Evolutionary conservation across 176 grass and related monocot species (phyloP).

Genomic region (Musa acuminata): DNA sequence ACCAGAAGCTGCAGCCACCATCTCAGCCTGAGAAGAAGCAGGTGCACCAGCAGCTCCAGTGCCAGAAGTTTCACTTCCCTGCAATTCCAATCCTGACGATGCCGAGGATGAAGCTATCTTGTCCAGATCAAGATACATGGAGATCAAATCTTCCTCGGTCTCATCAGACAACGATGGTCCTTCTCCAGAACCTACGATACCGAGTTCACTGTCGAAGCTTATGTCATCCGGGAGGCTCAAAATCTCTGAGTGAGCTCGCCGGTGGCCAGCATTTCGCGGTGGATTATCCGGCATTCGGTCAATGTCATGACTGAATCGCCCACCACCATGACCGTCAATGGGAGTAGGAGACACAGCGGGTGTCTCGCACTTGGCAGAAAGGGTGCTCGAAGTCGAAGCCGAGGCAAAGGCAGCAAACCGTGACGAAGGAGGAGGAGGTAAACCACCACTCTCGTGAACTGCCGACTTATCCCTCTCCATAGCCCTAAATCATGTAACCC

Average conservation of each 20-base stretch:
- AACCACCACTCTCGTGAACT: not conserved
- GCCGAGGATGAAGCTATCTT: constrained; percentile 9
- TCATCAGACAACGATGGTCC: constrained; percentile 11
- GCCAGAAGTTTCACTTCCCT: not conserved
- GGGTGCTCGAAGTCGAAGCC: not conserved
- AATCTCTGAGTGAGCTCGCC: constrained; percentile 71
- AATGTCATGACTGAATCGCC: constrained; percentile 24
- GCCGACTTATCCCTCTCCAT: constrained; percentile 16
- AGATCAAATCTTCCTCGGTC: constrained; percentile 22
- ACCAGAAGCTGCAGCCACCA: constrained; percentile 8
- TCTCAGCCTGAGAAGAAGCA: constrained; percentile 28
- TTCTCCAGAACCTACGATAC: constrained; percentile 36
- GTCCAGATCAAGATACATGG: constrained; percentile 19
- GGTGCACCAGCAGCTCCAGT: constrained; percentile 25
- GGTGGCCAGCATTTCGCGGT: constrained; percentile 38
- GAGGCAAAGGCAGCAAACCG: not conserved
- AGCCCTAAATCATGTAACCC: not conserved
- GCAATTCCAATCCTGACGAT: not conserved
- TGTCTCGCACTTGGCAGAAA: constrained; percentile 2
- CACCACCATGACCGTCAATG: not conserved
- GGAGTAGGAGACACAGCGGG: not conserved
- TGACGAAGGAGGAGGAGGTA: not conserved
- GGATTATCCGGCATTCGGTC: constrained; percentile 39
- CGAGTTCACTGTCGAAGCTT: constrained; percentile 48
- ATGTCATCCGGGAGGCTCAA: constrained; percentile 58